Percentiles rank a stretch among this genome's conserved stretches.
These are phyloP conservation scores for Ascochyta rabiei DNA, from an alignment of 2,329 filamentous ascomycete species.

Conservation along the genomic window DNA sequence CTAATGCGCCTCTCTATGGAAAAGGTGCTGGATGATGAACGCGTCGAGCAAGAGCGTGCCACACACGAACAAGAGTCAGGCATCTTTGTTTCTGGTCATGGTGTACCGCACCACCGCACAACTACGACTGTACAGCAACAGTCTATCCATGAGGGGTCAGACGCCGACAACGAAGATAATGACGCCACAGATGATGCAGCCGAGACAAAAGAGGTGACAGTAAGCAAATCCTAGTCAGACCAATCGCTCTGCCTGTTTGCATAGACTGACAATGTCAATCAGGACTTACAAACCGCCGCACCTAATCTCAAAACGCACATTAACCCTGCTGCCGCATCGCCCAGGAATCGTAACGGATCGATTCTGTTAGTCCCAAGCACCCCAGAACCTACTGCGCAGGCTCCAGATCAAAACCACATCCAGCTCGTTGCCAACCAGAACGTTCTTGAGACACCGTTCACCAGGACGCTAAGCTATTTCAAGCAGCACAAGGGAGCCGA, in stretches of 20 bases:
- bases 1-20: background rate
- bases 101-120: background rate
- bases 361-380: background rate
- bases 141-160: background rate
- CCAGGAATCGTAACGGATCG: background rate
- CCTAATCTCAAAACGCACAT: background rate
- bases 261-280: background rate
- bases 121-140: background rate
- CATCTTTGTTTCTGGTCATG: background rate
- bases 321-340: too few species aligned
- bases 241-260: background rate
- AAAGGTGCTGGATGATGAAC: background rate
- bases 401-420: conserved; percentile 10
- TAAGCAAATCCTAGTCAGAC: background rate
- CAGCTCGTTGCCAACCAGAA: conserved; percentile 8
- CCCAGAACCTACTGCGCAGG: background rate
- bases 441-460: conserved; percentile 23
- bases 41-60: background rate
- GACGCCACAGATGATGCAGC: background rate
- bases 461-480: conserved; percentile 26
- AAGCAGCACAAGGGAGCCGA: conserved; percentile 21
- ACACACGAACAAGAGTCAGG: background rate
- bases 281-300: background rate
- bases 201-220: background rate
- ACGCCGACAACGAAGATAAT: background rate